These are phyloP conservation scores for Helicocarpus griseus DNA, from an alignment of 2,329 filamentous ascomycete species.

Conservation along the genomic window DNA sequence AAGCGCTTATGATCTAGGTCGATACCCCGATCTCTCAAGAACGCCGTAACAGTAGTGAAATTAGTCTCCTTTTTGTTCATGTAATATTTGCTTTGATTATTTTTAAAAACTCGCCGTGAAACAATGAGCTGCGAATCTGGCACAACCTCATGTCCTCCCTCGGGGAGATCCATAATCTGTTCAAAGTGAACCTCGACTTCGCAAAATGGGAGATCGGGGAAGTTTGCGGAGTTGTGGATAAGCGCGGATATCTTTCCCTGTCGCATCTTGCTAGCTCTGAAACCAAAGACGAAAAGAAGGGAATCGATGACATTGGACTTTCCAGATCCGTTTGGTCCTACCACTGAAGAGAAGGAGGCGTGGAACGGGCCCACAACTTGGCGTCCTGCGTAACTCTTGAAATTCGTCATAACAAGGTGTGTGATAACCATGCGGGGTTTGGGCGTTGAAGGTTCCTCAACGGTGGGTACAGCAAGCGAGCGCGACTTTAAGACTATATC, in stretches of 20 bases:
- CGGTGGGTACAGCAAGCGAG: slow-evolving; percentile 51
- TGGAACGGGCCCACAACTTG: slow-evolving; percentile 97
- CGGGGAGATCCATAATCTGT: slow-evolving; percentile 81
- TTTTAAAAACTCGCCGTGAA: slow-evolving; percentile 89
- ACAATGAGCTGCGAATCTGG: slow-evolving; percentile 79
- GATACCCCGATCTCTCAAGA: slow-evolving; percentile 79
- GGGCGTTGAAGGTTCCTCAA: slow-evolving; percentile 65
- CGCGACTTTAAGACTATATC: slow-evolving; percentile 87
- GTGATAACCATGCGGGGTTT: slow-evolving; percentile 88
- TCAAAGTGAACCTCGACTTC: slow-evolving; percentile 96
- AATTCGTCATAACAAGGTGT: slow-evolving; percentile 85
- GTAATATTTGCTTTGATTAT: slow-evolving; percentile 97
- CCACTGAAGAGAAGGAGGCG: slow-evolving; percentile 92
- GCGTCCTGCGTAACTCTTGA: slow-evolving; percentile 95
- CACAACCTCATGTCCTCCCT: slow-evolving; percentile 64
- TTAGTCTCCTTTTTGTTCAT: slow-evolving; percentile 84
- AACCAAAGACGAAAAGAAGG: slow-evolving; percentile 96
- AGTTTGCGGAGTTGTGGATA: slow-evolving; percentile 89
- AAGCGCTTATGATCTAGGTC: slow-evolving; percentile 98
- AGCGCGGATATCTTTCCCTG: slow-evolving; percentile 96
- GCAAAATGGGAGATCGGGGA: slow-evolving; percentile 77
- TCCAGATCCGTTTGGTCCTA: slow-evolving; percentile 93
- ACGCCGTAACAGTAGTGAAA: slow-evolving; percentile 80
- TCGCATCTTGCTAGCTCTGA: slow-evolving; percentile 97
- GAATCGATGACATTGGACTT: slow-evolving; percentile 99